Percentiles rank a stretch among this genome's conserved stretches.
Evolutionary conservation across 208 protist species (phyloP).

Genomic region (Angomonas ambiguus): DNA sequence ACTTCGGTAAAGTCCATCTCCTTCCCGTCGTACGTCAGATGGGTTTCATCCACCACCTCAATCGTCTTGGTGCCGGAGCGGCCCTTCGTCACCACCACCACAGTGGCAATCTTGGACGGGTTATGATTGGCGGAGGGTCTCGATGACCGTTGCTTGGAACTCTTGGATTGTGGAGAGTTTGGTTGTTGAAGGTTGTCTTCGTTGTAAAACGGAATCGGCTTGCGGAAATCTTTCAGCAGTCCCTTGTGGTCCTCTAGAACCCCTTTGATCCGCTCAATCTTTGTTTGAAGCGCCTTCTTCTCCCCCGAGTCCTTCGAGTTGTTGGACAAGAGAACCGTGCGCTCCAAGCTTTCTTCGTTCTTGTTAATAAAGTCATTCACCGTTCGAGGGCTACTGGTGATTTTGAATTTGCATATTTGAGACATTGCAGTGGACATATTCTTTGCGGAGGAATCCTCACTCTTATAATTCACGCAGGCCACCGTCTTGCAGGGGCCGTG

Average conservation of each 20-base stretch:
- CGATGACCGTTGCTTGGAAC: neutral
- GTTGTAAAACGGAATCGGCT: constrained; percentile 25
- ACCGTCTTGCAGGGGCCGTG: constrained; percentile 37
- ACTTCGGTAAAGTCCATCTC: constrained; percentile 33
- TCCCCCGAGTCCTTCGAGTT: neutral
- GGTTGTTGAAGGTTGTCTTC: neutral
- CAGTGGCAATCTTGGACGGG: neutral
- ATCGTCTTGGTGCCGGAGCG: constrained; percentile 10
- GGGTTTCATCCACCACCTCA: constrained; percentile 18
- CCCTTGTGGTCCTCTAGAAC: constrained; percentile 32
- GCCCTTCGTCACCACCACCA: constrained; percentile 34
- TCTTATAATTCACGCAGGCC: constrained; percentile 25
- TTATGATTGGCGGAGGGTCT: neutral
- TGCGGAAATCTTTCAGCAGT: constrained; percentile 26
- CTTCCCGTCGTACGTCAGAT: constrained; percentile 21
- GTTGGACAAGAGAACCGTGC: neutral
- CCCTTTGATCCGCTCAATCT: constrained; percentile 24
- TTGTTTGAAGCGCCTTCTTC: neutral
- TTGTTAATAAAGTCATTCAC: constrained; percentile 31
- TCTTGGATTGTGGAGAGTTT: neutral
- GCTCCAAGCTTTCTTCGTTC: constrained; percentile 24
- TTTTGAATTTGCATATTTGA: constrained; percentile 28
- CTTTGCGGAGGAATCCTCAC: constrained; percentile 23
- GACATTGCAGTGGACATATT: constrained; percentile 25
- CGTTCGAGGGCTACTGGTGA: constrained; percentile 30